Evolutionary conservation across 2,329 filamentous ascomycete species (phyloP), one percentile per base, ranked within the genome.

Genomic region (Sporothrix pseudoabietina): DNA sequence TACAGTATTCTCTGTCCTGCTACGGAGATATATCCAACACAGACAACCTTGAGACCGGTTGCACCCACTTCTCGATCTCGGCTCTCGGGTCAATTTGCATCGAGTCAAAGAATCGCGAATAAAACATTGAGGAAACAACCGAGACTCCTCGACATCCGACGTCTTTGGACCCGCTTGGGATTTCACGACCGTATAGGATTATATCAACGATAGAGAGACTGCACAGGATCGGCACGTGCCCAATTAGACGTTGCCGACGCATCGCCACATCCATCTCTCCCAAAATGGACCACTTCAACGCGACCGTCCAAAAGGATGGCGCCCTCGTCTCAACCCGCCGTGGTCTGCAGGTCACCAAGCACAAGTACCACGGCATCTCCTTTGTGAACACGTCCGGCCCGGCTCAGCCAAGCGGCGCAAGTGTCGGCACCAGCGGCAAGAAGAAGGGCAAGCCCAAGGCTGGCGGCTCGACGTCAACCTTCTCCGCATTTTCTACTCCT

Each of bases 221-320:
- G 10, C 7, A 30, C 61, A 1, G 22, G 12, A 47, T 30, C 22
- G 39, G 61, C 61, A 47, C 61, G n/a, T 65, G n/a, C n/a, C 39
- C 44, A 49, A 49, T 19, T 6, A 14, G 14, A 49, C 14, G 19
- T 19, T 6, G 1, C 5, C 44, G 19, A 26, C 59, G 16, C 7
- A 7, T 35, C 22, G 14, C 6, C 30, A 39, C 14, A 9, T 54
- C 26, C 12, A 2, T 44, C 12, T 26, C 44, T 30, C 22, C 44
- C 35, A 57, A 9, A 19, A 83, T 83, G 82, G 81, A 83, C 73
- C 80, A 83, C 75, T 82, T 81, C 78, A 82, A 82, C 71, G 76
- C 79, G 9, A 82, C 81, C 4, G 75, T 83, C 47, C 78, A 79
- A 72, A 79, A 80, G 74, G 78, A 81, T 54, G 82, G 82, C 32